Evolutionary conservation across 2,329 filamentous ascomycete genomes (phyloP), one percentile per base, ranked within the genome.

Genomic region (Aspergillus novofumigatus): DNA sequence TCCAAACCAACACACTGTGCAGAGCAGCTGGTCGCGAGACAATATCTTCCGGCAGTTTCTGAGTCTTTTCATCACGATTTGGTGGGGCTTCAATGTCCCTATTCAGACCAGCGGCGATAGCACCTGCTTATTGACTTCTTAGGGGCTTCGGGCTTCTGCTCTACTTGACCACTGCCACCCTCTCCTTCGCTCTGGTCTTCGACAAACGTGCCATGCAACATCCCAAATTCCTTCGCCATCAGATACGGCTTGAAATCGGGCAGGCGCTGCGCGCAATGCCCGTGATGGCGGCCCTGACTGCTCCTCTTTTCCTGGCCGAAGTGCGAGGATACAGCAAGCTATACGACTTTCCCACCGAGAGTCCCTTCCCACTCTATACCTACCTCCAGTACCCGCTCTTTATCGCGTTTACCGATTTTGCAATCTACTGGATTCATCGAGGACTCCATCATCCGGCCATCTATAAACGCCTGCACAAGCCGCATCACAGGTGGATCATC

Each of bases 401-500:
- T 80, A 80, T 96, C 68, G 71, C 87, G 70, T 96, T 96, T 74
- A 96, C 91, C 74, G 92, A 96, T 74, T 88, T 87, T 71, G 86
- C 82, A 73, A 92, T 96, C 78, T 96, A 96, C 82, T 91, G 89
- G 83, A 93, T 95, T 68, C 92, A 96, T 78, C 88, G 91, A 51
- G 87, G 84, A 51, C 82, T 94, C 59, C 92, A 96, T 76, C 86
- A 91, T 73, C 90, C 90, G 4, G 69, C 76, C 35, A 70, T 94
- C 63, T 97, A 97, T 83, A 94, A 92, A 80, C 81, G 80, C 66
- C 82, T 97, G 49, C 93, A 97, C 83, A 97, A 97, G 83, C 88
- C 91, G 62, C 93, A 97, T 77, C 93, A 97, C 85, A 97, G 96
- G 81, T 97, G 93, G 93, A 96, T 97, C 77, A 94, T 97, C 88